Evolutionary conservation across 331 rosid genomes (phyloP).

Genomic region (Acacia pycnantha): DNA sequence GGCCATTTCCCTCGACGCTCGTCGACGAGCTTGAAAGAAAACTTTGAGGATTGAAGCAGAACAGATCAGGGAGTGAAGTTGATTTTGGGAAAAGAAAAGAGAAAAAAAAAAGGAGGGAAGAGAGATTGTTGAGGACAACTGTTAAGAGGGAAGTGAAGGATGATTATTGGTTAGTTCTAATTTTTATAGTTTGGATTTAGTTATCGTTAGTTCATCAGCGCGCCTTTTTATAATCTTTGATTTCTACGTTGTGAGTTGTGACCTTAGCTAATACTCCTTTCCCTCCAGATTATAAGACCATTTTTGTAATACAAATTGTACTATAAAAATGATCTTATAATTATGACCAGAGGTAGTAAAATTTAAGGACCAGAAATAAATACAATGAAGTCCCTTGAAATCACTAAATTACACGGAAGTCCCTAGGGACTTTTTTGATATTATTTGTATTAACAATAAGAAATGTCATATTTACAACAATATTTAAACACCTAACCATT

Average conservation of each 20-base stretch:
- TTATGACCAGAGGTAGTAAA: too few relatives aligned
- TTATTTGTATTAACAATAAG: too few relatives aligned
- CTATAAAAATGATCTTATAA: too few relatives aligned
- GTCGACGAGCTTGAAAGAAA: not conserved
- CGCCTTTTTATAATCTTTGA: not conserved
- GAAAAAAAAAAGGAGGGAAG: not conserved
- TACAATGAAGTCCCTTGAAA: too few relatives aligned
- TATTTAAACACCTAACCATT: too few relatives aligned
- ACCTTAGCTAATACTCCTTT: not conserved
- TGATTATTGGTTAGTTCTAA: not conserved
- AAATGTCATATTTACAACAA: too few relatives aligned
- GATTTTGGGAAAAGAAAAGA: not conserved
- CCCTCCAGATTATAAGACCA: too few relatives aligned
- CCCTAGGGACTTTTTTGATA: too few relatives aligned
- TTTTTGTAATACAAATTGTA: too few relatives aligned
- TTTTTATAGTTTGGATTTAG: not conserved
- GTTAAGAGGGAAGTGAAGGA: not conserved
- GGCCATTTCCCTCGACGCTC: constrained; percentile 39
- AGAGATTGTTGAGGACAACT: not conserved
- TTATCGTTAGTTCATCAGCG: constrained; percentile 3
- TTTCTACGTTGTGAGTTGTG: not conserved
- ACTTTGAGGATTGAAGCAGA: not conserved
- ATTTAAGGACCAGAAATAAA: too few relatives aligned
- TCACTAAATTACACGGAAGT: too few relatives aligned
- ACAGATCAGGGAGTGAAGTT: not conserved